phyloP scores from a whole-genome alignment of 1,284 basidiomycete genomes.

The Flammula alnicola region DNA sequence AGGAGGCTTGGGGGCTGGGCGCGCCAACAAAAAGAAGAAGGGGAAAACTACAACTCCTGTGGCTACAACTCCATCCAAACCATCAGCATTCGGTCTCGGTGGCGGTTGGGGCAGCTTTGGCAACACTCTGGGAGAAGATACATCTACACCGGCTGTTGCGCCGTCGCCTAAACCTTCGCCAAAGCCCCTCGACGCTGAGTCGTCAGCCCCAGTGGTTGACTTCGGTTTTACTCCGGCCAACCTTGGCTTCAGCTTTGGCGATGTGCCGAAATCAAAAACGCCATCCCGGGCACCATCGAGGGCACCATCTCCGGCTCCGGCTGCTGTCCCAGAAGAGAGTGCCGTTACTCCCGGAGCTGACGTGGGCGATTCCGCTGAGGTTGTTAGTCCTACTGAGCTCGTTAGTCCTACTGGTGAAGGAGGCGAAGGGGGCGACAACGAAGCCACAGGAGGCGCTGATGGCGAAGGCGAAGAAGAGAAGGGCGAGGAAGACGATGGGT shows the following conservation, averaged over 20 bases:
- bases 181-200: conserved; percentile 14
- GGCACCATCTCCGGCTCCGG: conserved; percentile 9
- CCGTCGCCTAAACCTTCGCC: conserved; percentile 20
- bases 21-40: conserved; percentile 23
- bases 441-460: conserved; percentile 3
- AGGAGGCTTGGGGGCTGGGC: conserved; percentile 12
- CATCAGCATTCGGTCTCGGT: conserved; percentile 21
- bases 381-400: conserved; percentile 3
- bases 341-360: conserved; percentile 3
- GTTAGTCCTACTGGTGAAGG: conserved; percentile 10
- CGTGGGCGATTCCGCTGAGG: too few relatives aligned
- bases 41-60: conserved; percentile 18
- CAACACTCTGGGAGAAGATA: conserved; percentile 6
- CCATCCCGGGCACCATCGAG: conserved; percentile 11
- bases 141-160: conserved; percentile 2
- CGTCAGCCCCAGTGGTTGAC: conserved; percentile 15
- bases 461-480: conserved; percentile 14
- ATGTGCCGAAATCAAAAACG: conserved; percentile 1
- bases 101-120: conserved; percentile 20
- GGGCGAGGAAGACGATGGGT: conserved; percentile 10
- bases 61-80: conserved; percentile 3
- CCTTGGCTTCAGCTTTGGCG: conserved; percentile 15
- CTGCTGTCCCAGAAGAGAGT: background rate
- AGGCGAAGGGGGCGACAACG: conserved; percentile 8
- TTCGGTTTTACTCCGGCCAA: conserved; percentile 9